Percentiles rank a stretch among this genome's conserved stretches.
phyloP scores from a whole-genome alignment of 139 green algal genomes.

The Micractinium conductrix region DNA sequence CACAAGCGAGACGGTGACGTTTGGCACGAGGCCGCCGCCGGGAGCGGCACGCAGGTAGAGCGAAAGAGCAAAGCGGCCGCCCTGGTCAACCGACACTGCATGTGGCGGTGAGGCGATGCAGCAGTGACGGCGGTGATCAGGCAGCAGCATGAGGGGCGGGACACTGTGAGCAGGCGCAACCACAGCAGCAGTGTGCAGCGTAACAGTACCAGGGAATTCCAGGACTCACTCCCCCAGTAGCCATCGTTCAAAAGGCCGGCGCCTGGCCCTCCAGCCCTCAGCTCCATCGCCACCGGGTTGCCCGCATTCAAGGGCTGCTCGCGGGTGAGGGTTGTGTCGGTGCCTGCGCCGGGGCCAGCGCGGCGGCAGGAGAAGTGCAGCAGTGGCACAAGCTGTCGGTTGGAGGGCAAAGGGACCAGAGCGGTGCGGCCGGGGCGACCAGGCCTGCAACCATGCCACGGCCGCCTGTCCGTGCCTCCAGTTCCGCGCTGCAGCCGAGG shows the following conservation, averaged over 20 bases:
- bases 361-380: no score
- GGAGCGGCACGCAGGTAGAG: constrained; percentile 20
- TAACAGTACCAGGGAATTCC: no score
- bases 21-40: neutral
- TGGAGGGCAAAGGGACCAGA: no score
- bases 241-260: constrained; percentile 45
- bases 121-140: neutral
- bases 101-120: neutral
- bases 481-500: no score
- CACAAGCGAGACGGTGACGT: neutral
- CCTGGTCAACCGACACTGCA: neutral
- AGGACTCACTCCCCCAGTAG: constrained; percentile 43
- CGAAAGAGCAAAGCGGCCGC: constrained; percentile 33
- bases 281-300: constrained; percentile 36
- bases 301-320: constrained; percentile 29
- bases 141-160: no score
- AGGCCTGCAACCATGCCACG: no score
- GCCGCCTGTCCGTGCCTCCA: no score
- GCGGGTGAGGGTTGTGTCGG: constrained; percentile 32
- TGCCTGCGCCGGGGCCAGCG: neutral
- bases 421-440: no score
- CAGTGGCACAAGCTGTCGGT: no score
- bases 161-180: no score
- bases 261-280: neutral
- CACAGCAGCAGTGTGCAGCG: no score